Evolutionary conservation across 2,329 filamentous ascomycete genomes (phyloP).

Genomic region (Fusarium hostae): DNA sequence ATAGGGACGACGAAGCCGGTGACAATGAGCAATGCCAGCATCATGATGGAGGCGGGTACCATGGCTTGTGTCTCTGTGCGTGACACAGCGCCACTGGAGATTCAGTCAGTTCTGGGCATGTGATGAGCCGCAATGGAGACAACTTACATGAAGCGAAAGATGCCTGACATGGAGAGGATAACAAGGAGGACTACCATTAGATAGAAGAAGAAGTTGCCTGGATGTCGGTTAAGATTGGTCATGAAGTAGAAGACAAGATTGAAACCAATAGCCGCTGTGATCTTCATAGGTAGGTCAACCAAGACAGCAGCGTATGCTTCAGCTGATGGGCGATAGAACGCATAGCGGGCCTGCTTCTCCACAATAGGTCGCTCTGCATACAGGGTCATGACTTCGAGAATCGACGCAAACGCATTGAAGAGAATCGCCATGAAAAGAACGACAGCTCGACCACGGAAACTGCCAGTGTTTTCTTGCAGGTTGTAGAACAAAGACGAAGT

Average conservation of each 20-base stretch:
- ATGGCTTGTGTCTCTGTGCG: conserved; percentile 63
- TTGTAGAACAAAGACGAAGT: conserved; percentile 33
- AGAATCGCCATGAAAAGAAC: conserved; percentile 64
- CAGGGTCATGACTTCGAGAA: conserved; percentile 52
- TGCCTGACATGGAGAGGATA: conserved; percentile 71
- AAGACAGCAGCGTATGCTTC: conserved; percentile 53
- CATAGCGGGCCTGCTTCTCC: conserved; percentile 54
- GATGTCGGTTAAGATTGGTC: conserved; percentile 56
- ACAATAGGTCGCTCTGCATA: conserved; percentile 53
- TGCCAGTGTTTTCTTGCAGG: conserved; percentile 13
- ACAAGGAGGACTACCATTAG: conserved; percentile 60
- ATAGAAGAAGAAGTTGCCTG: conserved; percentile 61
- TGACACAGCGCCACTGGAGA: conserved; percentile 52
- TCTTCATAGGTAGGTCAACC: conserved; percentile 57
- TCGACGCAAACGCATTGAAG: conserved; percentile 59
- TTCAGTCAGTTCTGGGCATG: no score
- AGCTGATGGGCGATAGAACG: conserved; percentile 52
- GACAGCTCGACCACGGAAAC: conserved; percentile 50
- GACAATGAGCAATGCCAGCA: conserved; percentile 49
- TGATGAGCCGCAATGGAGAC: conserved; percentile 21
- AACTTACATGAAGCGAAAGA: conserved; percentile 59
- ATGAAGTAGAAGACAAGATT: conserved; percentile 61
- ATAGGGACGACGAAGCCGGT: conserved; percentile 62
- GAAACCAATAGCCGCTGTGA: conserved; percentile 54
- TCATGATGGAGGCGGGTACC: conserved; percentile 54